Evolutionary conservation across 805 yeast species (phyloP).

Genomic region (Candida silvatica): DNA sequence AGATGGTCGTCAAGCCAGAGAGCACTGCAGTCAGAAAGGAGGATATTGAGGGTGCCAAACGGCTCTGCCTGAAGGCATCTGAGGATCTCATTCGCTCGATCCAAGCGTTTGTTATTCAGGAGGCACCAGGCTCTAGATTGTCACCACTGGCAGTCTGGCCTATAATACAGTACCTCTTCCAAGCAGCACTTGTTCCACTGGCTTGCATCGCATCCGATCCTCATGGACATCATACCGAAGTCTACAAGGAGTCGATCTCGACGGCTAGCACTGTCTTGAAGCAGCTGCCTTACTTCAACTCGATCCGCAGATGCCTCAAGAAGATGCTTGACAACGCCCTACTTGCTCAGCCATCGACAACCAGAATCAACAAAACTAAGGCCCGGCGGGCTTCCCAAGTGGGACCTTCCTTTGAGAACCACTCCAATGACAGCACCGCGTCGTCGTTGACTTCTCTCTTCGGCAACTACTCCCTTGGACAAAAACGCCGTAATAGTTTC

Average conservation of each 20-base stretch:
- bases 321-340: too few species aligned
- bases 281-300: constrained; percentile 1
- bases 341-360: too few species aligned
- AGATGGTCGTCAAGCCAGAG: constrained; percentile 23
- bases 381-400: background rate
- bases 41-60: constrained; percentile 40
- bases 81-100: constrained; percentile 45
- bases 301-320: too few species aligned
- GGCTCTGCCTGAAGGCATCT: constrained; percentile 42
- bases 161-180: constrained; percentile 54
- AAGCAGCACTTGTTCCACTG: constrained; percentile 52
- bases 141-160: constrained; percentile 54
- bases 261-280: constrained; percentile 23
- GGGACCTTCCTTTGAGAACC: too few species aligned
- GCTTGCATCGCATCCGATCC: constrained; percentile 46
- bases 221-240: constrained; percentile 30
- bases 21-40: constrained; percentile 17
- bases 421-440: background rate
- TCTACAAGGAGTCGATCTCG: constrained; percentile 37
- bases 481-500: background rate
- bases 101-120: constrained; percentile 25
- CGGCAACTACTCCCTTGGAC: background rate
- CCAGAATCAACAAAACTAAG: background rate
- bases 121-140: constrained; percentile 9
- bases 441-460: constrained; percentile 1